These are phyloP conservation scores for Wallacemonas sp. DNA, from an alignment of 208 protist species.

Conservation along the genomic window DNA sequence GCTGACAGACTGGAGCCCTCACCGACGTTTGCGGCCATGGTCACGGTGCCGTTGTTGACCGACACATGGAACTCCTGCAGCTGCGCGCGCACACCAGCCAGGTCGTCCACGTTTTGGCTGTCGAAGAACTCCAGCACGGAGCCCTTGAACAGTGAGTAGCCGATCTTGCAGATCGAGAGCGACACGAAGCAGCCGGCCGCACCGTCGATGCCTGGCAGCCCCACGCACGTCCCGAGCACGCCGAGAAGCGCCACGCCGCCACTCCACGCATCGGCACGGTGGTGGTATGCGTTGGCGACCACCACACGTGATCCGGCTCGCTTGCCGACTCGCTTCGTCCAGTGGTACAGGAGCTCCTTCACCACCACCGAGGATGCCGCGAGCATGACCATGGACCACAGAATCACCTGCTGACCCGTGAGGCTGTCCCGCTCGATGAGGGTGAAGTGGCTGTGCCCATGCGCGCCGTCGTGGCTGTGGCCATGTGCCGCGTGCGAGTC, in stretches of 20 bases:
- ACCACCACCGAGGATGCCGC: constrained; percentile 59
- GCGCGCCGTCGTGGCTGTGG: constrained; percentile 22
- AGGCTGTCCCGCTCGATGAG: constrained; percentile 48
- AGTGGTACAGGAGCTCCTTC: constrained; percentile 85
- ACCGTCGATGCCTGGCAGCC: constrained; percentile 75
- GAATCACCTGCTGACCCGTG: constrained; percentile 48
- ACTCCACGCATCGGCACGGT: constrained; percentile 88
- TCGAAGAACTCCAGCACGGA: constrained; percentile 87
- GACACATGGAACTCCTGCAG: constrained; percentile 55
- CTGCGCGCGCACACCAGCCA: constrained; percentile 48
- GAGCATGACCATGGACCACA: constrained; percentile 85
- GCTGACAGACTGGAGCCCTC: no score
- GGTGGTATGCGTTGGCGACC: constrained; percentile 87
- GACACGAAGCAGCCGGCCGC: constrained; percentile 77
- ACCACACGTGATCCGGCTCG: constrained; percentile 79
- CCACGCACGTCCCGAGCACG: constrained; percentile 63
- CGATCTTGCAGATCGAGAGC: constrained; percentile 76
- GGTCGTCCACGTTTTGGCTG: constrained; percentile 70
- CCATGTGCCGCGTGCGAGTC: constrained; percentile 2
- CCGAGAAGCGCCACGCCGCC: constrained; percentile 80
- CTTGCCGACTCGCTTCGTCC: constrained; percentile 70
- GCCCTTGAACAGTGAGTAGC: constrained; percentile 57
- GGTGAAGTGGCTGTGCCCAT: constrained; percentile 82
- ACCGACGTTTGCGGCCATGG: not conserved
- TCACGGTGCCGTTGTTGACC: constrained; percentile 11